Percentiles rank a stretch among this genome's conserved stretches.
These are phyloP conservation scores for Pugionium dolabratum DNA, from an alignment of 345 rosid genomes.

Conservation along the genomic window DNA sequence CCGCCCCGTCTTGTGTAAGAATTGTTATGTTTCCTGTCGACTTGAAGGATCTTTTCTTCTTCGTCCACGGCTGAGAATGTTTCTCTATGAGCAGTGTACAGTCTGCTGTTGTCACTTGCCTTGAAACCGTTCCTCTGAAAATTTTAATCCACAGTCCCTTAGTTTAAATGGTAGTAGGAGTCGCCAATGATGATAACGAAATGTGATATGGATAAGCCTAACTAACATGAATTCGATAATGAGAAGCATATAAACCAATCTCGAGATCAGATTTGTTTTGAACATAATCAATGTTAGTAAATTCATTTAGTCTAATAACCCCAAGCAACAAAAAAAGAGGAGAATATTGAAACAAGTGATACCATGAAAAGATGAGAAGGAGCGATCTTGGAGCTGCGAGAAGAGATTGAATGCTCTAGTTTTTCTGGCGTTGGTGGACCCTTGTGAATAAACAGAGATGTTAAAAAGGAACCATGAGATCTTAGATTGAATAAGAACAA, in stretches of 20 bases:
- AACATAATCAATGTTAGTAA: not conserved
- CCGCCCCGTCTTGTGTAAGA: slow-evolving; percentile 45
- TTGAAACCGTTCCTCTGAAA: slow-evolving; percentile 70
- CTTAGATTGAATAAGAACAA: not conserved
- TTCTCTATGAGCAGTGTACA: slow-evolving; percentile 44
- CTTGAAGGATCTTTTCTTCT: slow-evolving; percentile 73
- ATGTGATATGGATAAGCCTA: not conserved
- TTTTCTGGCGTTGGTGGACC: slow-evolving; percentile 91
- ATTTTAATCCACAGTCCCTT: not conserved
- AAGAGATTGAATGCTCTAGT: slow-evolving; percentile 53
- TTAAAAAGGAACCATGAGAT: not conserved
- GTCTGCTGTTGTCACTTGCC: slow-evolving; percentile 41
- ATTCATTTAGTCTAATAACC: not conserved
- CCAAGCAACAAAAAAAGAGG: not conserved
- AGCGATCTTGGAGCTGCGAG: slow-evolving; percentile 52
- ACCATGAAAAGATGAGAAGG: slow-evolving; percentile 66
- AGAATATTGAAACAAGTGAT: not conserved
- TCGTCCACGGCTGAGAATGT: slow-evolving; percentile 44
- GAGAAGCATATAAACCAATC: not conserved
- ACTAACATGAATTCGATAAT: not conserved
- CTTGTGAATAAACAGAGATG: slow-evolving; percentile 42
- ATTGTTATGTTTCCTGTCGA: slow-evolving; percentile 56
- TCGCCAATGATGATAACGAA: slow-evolving; percentile 1
- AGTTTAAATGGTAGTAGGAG: not conserved
- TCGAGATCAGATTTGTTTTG: not conserved